A percentile compares a stretch with the other conserved stretches of the same genome.
phyloP scores from a whole-genome alignment of 2,329 filamentous ascomycete genomes.

The Geosmithia putterillii region DNA sequence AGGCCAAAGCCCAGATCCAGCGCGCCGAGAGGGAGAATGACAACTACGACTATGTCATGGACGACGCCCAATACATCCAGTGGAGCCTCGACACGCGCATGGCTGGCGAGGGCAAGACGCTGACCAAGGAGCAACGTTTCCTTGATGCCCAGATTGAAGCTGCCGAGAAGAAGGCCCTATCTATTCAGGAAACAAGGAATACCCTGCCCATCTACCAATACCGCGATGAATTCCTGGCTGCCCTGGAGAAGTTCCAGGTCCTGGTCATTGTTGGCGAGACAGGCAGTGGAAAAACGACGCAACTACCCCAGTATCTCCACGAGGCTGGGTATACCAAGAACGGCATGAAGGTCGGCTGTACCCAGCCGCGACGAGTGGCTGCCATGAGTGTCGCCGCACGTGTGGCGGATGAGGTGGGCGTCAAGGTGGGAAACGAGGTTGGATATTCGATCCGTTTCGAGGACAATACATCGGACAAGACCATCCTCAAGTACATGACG shows the following conservation, averaged over 20 bases:
- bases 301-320: constrained; percentile 85
- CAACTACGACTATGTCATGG: constrained; percentile 88
- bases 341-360: constrained; percentile 80
- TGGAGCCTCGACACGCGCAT: constrained; percentile 67
- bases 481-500: constrained; percentile 89
- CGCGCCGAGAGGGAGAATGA: constrained; percentile 64
- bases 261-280: constrained; percentile 92
- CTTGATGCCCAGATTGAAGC: constrained; percentile 74
- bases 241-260: constrained; percentile 74
- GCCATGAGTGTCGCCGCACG: constrained; percentile 96
- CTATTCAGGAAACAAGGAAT: constrained; percentile 85
- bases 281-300: constrained; percentile 90
- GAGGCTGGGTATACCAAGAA: constrained; percentile 82
- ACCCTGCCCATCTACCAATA: constrained; percentile 84
- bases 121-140: constrained; percentile 68
- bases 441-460: constrained; percentile 95
- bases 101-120: constrained; percentile 55
- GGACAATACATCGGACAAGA: constrained; percentile 83
- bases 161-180: constrained; percentile 76
- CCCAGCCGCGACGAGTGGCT: constrained; percentile 86
- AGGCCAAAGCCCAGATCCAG: constrained; percentile 77
- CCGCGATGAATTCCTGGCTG: constrained; percentile 73
- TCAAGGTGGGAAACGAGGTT: constrained; percentile 82
- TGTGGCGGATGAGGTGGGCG: constrained; percentile 87
- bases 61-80: constrained; percentile 77